Base-by-base conservation (phyloP, 345 rosid genomes). In the Gossypioides kirkii region DNA sequence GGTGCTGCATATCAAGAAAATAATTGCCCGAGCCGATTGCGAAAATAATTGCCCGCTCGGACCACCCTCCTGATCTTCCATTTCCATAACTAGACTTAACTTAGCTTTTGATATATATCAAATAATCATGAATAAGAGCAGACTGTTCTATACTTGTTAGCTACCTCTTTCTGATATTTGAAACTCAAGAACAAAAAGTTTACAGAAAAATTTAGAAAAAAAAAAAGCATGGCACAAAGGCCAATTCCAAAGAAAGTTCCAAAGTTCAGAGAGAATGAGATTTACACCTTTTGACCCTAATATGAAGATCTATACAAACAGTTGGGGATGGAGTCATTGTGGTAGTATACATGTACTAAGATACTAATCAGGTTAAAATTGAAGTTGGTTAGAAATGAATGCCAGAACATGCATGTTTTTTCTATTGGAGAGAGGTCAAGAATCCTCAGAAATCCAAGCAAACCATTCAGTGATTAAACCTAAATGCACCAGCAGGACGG, bases 291-390 rank as follows among this genome's bases (percentile, higher is more conserved):
- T 63, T 60, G 25, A 41, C 59, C 32, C 73, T 61, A 22, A 22
- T 47, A 58, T 17, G 61, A 78, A 38, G 80, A 73, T 61, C 83
- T 80, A 79, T 84, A 84, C 87, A 86, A 43, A 66, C 71, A 77
- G 69, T 70, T 69, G 67, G 76, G 76, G 78, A 67, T 22, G 80
- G 52, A 63, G 47, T 71, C 68, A 71, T 68, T 47, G 55, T 61
- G 55, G 76, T 42, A 70, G 79, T 83, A 78, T 82, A 76, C 82
- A 77, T 54, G 32, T 56, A 58, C 75, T 74, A 73, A 50, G 61
- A 71, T 62, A 62, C 84, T 66, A 78, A 67, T 77, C 71, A 65
- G 58, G 77, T 82, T 74, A 78, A 76, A 78, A 17, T 54, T 71
- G 54, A 78, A 65, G 74, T 66, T 74, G 77, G 84, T 80, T 78